Evolutionary conservation across 1,284 basidiomycete genomes (phyloP).

Genomic region (Ganoderma lucidum): DNA sequence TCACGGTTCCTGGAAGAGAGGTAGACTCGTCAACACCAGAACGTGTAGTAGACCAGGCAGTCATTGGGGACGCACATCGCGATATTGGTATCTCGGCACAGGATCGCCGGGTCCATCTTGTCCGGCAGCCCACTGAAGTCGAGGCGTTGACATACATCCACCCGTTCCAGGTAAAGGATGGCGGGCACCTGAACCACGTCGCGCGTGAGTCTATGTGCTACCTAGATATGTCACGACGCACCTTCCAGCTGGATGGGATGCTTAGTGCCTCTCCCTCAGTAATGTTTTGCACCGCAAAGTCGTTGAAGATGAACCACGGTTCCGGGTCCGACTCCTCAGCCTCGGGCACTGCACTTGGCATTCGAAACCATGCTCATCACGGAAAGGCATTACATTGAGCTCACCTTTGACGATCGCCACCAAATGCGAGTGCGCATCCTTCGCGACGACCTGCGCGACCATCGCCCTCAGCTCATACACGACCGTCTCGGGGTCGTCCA

Average conservation of each 20-base stretch:
- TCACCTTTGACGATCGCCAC: constrained; percentile 88
- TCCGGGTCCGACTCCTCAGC: constrained; percentile 56
- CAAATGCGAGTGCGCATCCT: constrained; percentile 84
- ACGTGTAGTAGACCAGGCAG: neutral
- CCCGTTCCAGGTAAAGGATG: constrained; percentile 87
- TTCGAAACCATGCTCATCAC: neutral
- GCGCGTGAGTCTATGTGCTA: neutral
- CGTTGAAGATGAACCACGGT: constrained; percentile 97
- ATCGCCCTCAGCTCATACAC: constrained; percentile 83
- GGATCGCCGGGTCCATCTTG: constrained; percentile 75
- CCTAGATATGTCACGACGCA: constrained; percentile 39
- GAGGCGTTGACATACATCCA: constrained; percentile 65
- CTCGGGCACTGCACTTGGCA: constrained; percentile 62
- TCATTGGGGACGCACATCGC: constrained; percentile 64
- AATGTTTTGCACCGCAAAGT: constrained; percentile 91
- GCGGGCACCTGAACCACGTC: constrained; percentile 74
- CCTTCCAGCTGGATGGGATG: constrained; percentile 94
- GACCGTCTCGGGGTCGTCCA: constrained; percentile 63
- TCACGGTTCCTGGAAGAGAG: constrained; percentile 74
- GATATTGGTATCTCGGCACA: constrained; percentile 89
- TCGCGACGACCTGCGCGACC: constrained; percentile 84
- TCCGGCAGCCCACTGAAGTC: constrained; percentile 75
- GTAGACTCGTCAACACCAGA: neutral
- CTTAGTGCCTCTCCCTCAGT: constrained; percentile 87
- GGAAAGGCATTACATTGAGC: constrained; percentile 17